Percentiles rank a stretch among this genome's conserved stretches.
Evolutionary conservation across 768 basidiomycete genomes (phyloP).

Genomic region (Cystofilobasidium ferigula): DNA sequence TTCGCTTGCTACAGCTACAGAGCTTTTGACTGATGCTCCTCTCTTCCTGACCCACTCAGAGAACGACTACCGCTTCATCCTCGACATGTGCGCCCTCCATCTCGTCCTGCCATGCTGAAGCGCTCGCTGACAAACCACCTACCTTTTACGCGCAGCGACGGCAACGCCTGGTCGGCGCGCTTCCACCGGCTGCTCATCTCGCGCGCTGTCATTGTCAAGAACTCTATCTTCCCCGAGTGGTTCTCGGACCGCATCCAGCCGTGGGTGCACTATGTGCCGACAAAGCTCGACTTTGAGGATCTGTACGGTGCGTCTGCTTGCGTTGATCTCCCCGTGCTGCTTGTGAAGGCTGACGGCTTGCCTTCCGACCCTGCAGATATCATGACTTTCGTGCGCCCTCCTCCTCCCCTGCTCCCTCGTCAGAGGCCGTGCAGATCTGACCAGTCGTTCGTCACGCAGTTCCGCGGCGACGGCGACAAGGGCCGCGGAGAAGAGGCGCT

Average conservation of each 20-base stretch:
- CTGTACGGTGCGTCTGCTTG: conserved; percentile 44
- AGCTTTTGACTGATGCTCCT: background rate
- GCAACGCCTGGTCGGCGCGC: background rate
- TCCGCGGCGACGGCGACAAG: conserved; percentile 36
- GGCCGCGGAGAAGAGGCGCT: conserved; percentile 49
- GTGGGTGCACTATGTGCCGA: conserved; percentile 50
- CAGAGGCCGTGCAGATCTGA: background rate
- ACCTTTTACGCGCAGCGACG: background rate
- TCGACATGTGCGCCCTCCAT: conserved; percentile 12
- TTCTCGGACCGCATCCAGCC: conserved; percentile 1
- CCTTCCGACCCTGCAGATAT: conserved; percentile 37
- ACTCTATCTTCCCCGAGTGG: conserved; percentile 6
- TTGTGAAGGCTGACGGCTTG: background rate
- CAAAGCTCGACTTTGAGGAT: conserved; percentile 54
- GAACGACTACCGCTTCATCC: conserved; percentile 21
- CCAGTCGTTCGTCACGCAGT: background rate
- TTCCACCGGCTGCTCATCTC: conserved; percentile 2
- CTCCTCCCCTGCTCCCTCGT: too few species aligned
- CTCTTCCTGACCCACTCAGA: background rate
- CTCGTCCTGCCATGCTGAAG: too few species aligned
- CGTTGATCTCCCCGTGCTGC: background rate
- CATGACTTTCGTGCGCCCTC: conserved; percentile 45
- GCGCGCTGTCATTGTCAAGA: conserved; percentile 4
- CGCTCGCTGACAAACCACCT: too few species aligned
- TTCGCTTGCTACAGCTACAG: background rate